Percentiles rank a stretch among this genome's conserved stretches.
Evolutionary conservation across 78 protist species (phyloP).

Genomic region (Dictyostelium brefeldianum): DNA sequence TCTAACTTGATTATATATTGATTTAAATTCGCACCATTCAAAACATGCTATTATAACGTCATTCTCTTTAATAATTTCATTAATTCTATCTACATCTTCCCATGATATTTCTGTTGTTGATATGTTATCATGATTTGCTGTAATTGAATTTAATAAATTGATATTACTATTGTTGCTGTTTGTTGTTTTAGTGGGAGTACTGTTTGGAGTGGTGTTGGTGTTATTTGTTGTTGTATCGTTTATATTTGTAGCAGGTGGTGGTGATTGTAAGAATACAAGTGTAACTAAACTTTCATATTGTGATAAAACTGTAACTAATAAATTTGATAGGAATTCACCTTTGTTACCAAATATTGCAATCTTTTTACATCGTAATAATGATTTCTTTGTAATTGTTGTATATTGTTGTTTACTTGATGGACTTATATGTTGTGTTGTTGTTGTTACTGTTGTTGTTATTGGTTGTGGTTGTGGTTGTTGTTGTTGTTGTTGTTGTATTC

Average conservation of each 20-base stretch:
- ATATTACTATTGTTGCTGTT: background rate
- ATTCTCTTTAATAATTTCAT: background rate
- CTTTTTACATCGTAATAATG: background rate
- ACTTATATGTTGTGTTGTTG: background rate
- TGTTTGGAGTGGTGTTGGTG: background rate
- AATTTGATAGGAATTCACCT: slow-evolving; percentile 35
- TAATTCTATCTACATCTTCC: background rate
- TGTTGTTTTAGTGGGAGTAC: no score
- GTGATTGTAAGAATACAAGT: background rate
- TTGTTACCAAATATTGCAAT: slow-evolving; percentile 12
- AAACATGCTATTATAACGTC: slow-evolving; percentile 34
- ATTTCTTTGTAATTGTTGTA: slow-evolving; percentile 7
- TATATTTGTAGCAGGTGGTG: background rate
- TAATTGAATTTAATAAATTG: no score
- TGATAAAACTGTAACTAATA: slow-evolving; percentile 26
- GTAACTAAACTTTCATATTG: slow-evolving; percentile 48
- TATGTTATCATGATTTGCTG: background rate
- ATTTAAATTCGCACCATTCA: slow-evolving; percentile 56
- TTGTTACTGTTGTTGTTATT: background rate
- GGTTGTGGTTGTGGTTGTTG: background rate
- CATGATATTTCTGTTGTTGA: background rate
- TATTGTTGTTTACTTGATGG: background rate
- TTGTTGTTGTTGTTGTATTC: background rate
- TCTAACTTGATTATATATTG: slow-evolving; percentile 15
- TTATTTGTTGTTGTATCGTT: no score